Evolutionary conservation across 345 rosid species (phyloP).

Genomic region (Populus deltoides): DNA sequence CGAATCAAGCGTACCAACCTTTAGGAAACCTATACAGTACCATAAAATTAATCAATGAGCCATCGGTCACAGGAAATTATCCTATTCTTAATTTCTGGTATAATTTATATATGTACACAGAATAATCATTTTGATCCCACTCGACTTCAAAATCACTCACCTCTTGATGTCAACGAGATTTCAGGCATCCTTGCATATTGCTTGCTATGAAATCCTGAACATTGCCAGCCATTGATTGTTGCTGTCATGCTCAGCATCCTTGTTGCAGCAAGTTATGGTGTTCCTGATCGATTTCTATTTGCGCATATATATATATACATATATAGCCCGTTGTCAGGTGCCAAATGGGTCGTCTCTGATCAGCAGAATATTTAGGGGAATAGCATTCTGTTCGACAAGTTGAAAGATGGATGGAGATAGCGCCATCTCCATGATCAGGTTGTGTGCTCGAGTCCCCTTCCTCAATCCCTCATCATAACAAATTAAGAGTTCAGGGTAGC

Average conservation of each 20-base stretch:
- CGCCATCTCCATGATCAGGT: background rate
- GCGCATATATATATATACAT: background rate
- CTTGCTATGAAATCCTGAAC: background rate
- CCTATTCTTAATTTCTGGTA: no score
- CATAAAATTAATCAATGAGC: background rate
- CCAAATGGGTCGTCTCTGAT: background rate
- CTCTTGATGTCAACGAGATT: slow-evolving; percentile 10
- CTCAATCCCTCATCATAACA: background rate
- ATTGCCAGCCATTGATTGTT: background rate
- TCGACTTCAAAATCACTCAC: slow-evolving; percentile 4
- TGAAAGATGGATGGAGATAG: slow-evolving; percentile 9
- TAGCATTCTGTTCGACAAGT: slow-evolving; percentile 22
- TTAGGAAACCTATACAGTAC: slow-evolving; percentile 10
- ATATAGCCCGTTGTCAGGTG: background rate
- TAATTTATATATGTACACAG: no score
- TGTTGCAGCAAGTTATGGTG: background rate
- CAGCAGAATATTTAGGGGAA: slow-evolving; percentile 16
- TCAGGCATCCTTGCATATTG: background rate
- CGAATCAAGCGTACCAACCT: background rate
- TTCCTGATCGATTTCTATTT: background rate
- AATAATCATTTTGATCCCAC: no score
- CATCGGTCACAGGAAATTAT: no score
- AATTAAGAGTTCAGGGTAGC: background rate
- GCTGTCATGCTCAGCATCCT: slow-evolving; percentile 12
- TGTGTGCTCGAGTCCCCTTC: background rate